Evolutionary conservation across 2,329 filamentous ascomycete genomes (phyloP), one percentile per base, ranked within the genome.

Genomic region (Aureobasidium sp.): DNA sequence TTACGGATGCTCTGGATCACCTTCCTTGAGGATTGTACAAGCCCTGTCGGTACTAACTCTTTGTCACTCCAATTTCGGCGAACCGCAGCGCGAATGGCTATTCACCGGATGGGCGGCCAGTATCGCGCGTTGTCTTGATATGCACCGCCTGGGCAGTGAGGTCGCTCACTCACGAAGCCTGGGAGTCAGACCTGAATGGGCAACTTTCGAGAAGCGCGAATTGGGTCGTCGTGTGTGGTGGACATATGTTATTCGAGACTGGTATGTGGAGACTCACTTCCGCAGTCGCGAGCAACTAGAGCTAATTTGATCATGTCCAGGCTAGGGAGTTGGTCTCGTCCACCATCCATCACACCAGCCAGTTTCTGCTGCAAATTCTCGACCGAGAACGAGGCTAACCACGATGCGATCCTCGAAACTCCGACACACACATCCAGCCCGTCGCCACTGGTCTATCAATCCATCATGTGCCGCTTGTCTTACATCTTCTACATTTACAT

Each of bases 401-500:
- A 50, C n/a, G 46, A 60, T 9, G 33, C 40, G n/a, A 50, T 60
- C 17, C 35, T 58, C 4, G 54, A 47, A 29, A 37, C 31, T 1
- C 17, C 42, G 1, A 29, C 54, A 8, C 23, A 40, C 17, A 27
- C 57, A 5, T 45, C 45, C 2, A 51, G 45, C n/a, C 51, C 53
- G 2, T 61, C 60, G 17, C 60, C 60, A 15, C 8, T 61, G 10
- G 50, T 59, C 3, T 61, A 61, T 9, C 53, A 46, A 11, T 43
- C 50, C 4, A 43, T 59, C 51, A 59, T 61, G 60, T 54, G 42
- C 19, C 40, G 46, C 3, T 15, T 61, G n/a, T 40, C 60, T 10
- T 61, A 61, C 43, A 61, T 61, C 33, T 61, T 61, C n/a, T 61
- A 58, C 43, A 61, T 61, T 11, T 61, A 59, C 43, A 43, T 61